Evolutionary conservation across 495 filamentous ascomycete species (phyloP).

Genomic region (Venustampulla echinocandica): DNA sequence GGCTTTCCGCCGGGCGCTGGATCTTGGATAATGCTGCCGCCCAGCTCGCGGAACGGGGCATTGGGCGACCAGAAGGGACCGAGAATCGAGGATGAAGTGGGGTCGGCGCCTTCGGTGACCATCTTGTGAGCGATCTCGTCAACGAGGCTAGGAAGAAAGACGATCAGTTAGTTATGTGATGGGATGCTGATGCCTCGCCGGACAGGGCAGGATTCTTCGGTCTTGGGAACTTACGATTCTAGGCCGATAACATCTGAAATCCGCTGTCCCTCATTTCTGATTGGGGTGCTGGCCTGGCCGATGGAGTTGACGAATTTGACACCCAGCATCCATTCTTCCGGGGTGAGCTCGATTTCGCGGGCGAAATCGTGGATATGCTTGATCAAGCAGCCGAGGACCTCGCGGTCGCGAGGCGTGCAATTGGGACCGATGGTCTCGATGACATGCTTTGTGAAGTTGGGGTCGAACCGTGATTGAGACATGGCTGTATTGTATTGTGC

Average conservation of each 20-base stretch:
- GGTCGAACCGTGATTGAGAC: slow-evolving; percentile 36
- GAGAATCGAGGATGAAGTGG: slow-evolving; percentile 74
- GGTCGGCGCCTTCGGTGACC: slow-evolving; percentile 58
- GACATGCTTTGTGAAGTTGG: slow-evolving; percentile 55
- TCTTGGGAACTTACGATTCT: slow-evolving; percentile 54
- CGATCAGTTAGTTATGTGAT: background rate
- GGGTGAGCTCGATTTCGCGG: slow-evolving; percentile 53
- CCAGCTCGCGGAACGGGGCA: slow-evolving; percentile 66
- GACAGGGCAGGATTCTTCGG: slow-evolving; percentile 2
- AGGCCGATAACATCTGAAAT: slow-evolving; percentile 70
- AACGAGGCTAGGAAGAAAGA: slow-evolving; percentile 63
- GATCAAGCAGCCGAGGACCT: slow-evolving; percentile 45
- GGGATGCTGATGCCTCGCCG: no score
- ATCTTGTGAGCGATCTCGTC: slow-evolving; percentile 79
- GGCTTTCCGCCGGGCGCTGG: slow-evolving; percentile 37
- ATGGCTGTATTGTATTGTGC: background rate
- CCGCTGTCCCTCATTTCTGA: slow-evolving; percentile 65
- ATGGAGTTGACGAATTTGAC: slow-evolving; percentile 52
- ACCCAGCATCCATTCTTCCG: slow-evolving; percentile 55
- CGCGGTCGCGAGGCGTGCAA: slow-evolving; percentile 44
- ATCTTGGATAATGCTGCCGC: slow-evolving; percentile 63
- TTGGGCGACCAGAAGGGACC: slow-evolving; percentile 82
- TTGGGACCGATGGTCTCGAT: slow-evolving; percentile 62
- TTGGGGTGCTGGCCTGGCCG: slow-evolving; percentile 2
- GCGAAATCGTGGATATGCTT: slow-evolving; percentile 59